Conservation (phyloP, 2,329 filamentous ascomycete species). For the Nigrospora oryzae region DNA sequence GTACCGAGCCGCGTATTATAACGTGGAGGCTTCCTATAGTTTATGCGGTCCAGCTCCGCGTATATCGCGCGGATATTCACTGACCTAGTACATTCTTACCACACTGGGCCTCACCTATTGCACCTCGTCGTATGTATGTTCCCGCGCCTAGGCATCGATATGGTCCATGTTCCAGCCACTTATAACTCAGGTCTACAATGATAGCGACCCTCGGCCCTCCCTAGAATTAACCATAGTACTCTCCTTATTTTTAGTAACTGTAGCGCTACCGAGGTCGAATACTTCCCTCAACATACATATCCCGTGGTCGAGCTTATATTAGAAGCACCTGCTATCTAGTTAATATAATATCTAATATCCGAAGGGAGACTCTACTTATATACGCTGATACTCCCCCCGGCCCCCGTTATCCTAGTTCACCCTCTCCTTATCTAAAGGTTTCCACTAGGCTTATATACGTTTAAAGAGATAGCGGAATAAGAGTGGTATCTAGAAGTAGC, state of each 20-base stretch:
- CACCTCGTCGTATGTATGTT: background rate
- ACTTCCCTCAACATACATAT: conserved; percentile 11
- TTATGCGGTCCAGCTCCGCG: too few relatives aligned
- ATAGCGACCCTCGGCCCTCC: too few relatives aligned
- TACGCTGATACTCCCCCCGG: conserved; percentile 1
- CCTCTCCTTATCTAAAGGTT: background rate
- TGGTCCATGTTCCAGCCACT: conserved; percentile 1
- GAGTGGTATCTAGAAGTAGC: conserved; percentile 18
- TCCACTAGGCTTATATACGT: background rate
- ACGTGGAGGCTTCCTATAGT: too few relatives aligned
- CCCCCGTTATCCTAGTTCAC: conserved; percentile 5
- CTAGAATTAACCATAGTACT: background rate
- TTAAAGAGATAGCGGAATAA: conserved; percentile 27
- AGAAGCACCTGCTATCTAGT: conserved; percentile 10
- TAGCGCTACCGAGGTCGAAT: background rate
- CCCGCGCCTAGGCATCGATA: background rate
- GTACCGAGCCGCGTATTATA: too few relatives aligned
- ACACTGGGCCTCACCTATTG: background rate
- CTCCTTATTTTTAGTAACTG: background rate
- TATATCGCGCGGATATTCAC: too few relatives aligned
- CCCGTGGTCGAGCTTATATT: conserved; percentile 11
- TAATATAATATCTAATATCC: conserved; percentile 10
- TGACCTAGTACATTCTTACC: background rate
- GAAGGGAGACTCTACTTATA: conserved; percentile 3
- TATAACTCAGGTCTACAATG: background rate